Evolutionary conservation across 495 filamentous ascomycete species (phyloP), one percentile per base, ranked within the genome.

Genomic region (Ascobolus immersus): DNA sequence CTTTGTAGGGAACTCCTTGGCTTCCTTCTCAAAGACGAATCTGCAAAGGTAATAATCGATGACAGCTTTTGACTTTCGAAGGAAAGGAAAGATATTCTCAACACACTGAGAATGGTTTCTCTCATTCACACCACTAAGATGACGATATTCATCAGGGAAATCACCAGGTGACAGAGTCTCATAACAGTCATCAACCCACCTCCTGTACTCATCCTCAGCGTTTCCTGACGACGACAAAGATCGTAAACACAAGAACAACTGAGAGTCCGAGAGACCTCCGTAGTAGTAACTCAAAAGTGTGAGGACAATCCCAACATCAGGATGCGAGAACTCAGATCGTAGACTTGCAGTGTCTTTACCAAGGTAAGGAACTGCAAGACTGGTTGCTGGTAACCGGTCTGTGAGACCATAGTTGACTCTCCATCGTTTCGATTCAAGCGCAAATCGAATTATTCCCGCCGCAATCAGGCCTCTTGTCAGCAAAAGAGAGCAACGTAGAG

Each of bases 371-470:
- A 66, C 62, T 4, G 60, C 57, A 9, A 66, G 50, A 2, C 55
- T 55, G 21, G 55, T 45, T 1, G 61, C 49, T 2, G 23, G 34
- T 1, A 40, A 49, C 11, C 2, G 11, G 2, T 27, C 2, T 33
- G 56, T 48, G 2, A 61, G 41, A 1, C 57, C 58, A 39, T 57
- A 61, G 27, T 60, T 50, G 2, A 61, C 55, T 38, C 55, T 58
- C 53, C 53, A 59, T 7, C 58, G 37, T 39, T 57, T 58, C 31
- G 40, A 37, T 6, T 56, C 53, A 0, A 59, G 33, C 0, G 44
- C 29, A 18, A 52, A 44, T 5, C 59, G 35, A 1, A 61, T 38
- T 13, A 61, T 58, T 14, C 52, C 37, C 35, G 56, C 43, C 13
- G 53, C 50, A 5, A 60, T 39, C 8, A 60, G 24, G 1, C 57